These are phyloP conservation scores for Fagopyrum homotropicum DNA, from an alignment of 148 eudicot genomes.

Conservation along the genomic window DNA sequence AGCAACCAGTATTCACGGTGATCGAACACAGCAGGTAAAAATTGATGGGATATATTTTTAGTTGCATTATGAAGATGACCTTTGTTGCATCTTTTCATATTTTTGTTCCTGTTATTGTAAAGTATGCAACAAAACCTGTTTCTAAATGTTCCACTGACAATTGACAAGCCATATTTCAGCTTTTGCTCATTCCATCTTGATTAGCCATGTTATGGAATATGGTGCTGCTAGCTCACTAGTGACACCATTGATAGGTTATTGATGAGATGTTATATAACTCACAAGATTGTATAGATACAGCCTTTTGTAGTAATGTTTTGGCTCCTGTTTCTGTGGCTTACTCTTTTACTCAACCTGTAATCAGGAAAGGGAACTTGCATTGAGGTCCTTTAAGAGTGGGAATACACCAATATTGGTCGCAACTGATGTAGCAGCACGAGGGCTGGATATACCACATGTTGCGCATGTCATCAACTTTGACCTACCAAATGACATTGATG, in stretches of 20 bases:
- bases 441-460: constrained; percentile 85
- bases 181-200: background rate
- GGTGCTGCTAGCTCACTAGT: background rate
- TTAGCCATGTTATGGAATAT: background rate
- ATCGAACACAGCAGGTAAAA: constrained; percentile 73
- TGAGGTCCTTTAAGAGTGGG: constrained; percentile 75
- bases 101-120: background rate
- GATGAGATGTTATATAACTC: background rate
- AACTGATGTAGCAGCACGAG: constrained; percentile 91
- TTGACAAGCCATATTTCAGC: background rate
- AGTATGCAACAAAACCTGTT: background rate
- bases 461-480: constrained; percentile 82
- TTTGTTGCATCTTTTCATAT: background rate
- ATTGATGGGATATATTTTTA: background rate
- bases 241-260: background rate
- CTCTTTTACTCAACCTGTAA: background rate
- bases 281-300: background rate
- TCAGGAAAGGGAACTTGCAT: constrained; percentile 84
- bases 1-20: constrained; percentile 86
- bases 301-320: background rate
- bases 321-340: background rate
- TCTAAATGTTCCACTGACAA: background rate
- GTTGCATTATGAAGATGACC: background rate
- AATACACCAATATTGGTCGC: constrained; percentile 78
- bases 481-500: constrained; percentile 73